Evolutionary conservation across 495 filamentous ascomycete species (phyloP), one percentile per base, ranked within the genome.

Genomic region (Annulohypoxylon bovei): DNA sequence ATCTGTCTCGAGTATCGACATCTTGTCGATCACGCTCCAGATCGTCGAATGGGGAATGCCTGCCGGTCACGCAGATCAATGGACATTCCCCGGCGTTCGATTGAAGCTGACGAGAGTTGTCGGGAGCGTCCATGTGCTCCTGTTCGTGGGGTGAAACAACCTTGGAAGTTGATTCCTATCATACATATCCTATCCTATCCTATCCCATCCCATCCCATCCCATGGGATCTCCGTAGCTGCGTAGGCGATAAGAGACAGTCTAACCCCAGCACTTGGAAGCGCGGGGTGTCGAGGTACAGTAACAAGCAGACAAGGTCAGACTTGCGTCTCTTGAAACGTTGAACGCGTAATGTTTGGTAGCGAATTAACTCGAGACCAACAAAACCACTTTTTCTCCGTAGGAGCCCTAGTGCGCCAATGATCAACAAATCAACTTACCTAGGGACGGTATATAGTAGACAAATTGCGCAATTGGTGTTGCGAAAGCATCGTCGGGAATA

Each of bases 251-350:
- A 68, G 65, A 68, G 61, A 61, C 39, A 32, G 39, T 25, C 49
- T 50, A 37, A 67, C 59, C 69, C 63, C 53, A 61, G 63, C 39
- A 47, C 63, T n/a, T n/a, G n/a, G n/a, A 61, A 62, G 58, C 53
- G 68, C 62, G 60, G 66, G 52, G 55, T 28, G 25, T 47, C 52
- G 28, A 56, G 46, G 27, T 57, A 52, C 25, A 12, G 20, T 18
- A 47, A 42, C 40, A 64, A 52, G 30, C n/a, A 35, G 30, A 33
- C 56, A 67, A 52, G 49, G 58, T 72, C 64, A 66, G 62, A 67
- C 70, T 60, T 68, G 70, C 70, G 65, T 72, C 40, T 72, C 64
- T 68, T 72, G 70, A 72, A 72, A 72, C 70, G 64, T 61, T 30
- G 59, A 56, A 72, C 70, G 70, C 70, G 70, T 72, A 72, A 72